Evolutionary conservation across 192 early-diverging fungal species (phyloP), one percentile per base, ranked within the genome.

Genomic region (Obelidium mucronatum): DNA sequence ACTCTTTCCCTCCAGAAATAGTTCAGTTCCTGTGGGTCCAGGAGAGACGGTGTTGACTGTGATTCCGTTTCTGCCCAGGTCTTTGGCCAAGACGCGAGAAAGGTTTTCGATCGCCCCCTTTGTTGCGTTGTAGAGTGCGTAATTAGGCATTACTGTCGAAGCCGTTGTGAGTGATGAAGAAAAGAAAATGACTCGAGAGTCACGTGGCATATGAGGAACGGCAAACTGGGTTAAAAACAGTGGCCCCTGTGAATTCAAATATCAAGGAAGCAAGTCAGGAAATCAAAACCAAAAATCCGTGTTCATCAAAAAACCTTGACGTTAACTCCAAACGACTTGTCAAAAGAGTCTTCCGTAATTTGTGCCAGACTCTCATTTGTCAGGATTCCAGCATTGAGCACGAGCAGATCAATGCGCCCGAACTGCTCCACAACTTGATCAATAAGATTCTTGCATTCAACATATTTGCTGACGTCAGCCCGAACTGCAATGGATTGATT

Each of bases 301-400:
- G n/a, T n/a, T n/a, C n/a, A n/a, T n/a, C n/a, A n/a, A n/a, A n/a
- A n/a, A n/a, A n/a, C n/a, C 44, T 85, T 83, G 51, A 83, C 79
- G 55, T 83, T 83, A 1, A 84, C 66, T 3, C 58, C 44, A 35
- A 85, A 82, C 15, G 68, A 58, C 15, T 64, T 58, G 24, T 84
- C 82, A 69, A 76, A 83, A 15, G 61, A 73, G 0, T 22, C 76
- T 22, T 84, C 73, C 15, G 81, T 86, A 44, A 84, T 76, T 1
- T 84, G 54, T 0, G 48, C 53, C 33, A 84, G 62, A 8, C 58
- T 55, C 54, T 82, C 19, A 24, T 40, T 72, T 19, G 48, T 19
- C 19, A 78, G 22, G 53, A 87, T 67, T 5, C 82, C 84, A 15
- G 84, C 85, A 54, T 85, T 85, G n/a, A 84, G 37, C 52, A 85